Evolutionary conservation across 306 rosid species (phyloP).

Genomic region (Datisca glomerata): DNA sequence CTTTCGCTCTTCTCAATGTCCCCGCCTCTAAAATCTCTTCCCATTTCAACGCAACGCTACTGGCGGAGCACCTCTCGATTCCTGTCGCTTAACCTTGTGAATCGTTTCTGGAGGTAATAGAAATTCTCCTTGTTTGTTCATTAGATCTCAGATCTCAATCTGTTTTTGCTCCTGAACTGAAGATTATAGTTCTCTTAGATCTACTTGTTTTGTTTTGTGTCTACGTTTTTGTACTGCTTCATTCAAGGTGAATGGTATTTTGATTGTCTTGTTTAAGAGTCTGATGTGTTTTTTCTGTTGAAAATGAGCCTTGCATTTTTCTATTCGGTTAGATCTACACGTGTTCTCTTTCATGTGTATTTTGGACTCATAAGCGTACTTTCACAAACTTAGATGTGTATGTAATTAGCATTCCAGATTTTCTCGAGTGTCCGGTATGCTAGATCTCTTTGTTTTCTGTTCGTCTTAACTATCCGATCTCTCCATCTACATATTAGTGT

Average conservation of each 20-base stretch:
- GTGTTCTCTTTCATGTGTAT: no score
- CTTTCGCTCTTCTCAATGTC: background rate
- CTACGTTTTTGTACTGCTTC: background rate
- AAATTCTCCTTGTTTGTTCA: background rate
- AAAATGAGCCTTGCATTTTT: no score
- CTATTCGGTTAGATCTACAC: no score
- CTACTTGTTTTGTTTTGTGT: background rate
- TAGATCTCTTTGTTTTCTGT: no score
- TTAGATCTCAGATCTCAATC: background rate
- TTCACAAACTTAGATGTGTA: no score
- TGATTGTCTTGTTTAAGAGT: background rate
- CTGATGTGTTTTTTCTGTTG: background rate
- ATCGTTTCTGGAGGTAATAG: background rate
- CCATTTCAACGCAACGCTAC: background rate
- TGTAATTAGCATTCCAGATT: no score
- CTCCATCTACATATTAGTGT: no score
- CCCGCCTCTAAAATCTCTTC: conserved; percentile 2
- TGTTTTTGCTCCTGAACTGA: no score
- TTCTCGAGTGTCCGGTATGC: no score
- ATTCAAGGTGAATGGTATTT: background rate
- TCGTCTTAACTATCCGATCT: no score
- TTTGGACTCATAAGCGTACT: no score
- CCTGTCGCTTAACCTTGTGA: background rate
- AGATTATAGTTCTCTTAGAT: background rate
- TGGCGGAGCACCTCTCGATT: background rate